phyloP scores from a whole-genome alignment of 805 yeast genomes.

The Teunomyces atbi region DNA sequence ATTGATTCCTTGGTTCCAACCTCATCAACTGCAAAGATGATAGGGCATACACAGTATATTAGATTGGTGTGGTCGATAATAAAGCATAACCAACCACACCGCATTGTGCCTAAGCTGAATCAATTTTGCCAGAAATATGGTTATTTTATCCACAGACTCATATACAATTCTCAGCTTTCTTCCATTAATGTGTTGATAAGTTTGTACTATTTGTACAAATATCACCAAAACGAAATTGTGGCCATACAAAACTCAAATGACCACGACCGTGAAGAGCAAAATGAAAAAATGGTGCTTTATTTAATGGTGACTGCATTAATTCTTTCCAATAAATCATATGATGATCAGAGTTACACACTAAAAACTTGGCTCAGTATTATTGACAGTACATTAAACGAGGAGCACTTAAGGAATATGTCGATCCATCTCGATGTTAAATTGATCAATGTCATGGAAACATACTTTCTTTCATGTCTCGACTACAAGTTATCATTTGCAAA shows the following conservation, averaged over 20 bases:
- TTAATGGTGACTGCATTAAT: conserved; percentile 24
- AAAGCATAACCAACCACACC: not conserved
- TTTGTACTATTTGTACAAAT: conserved; percentile 24
- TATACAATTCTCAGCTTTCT: conserved; percentile 21
- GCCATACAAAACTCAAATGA: not conserved
- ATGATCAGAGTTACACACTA: conserved; percentile 50
- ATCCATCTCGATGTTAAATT: conserved; percentile 12
- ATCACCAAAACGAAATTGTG: conserved; percentile 12
- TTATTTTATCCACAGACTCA: conserved; percentile 13
- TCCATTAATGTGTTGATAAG: conserved; percentile 22
- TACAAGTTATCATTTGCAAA: conserved; percentile 25
- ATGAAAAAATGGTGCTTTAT: conserved; percentile 18
- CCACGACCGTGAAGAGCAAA: conserved; percentile 8
- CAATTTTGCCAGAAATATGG: conserved; percentile 9
- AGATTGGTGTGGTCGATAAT: conserved; percentile 13
- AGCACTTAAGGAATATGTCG: not conserved
- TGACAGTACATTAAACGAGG: conserved; percentile 9
- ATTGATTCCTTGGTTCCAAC: not conserved
- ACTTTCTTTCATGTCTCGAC: conserved; percentile 25
- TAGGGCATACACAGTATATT: conserved; percentile 7
- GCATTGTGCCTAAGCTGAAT: not conserved
- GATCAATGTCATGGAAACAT: conserved; percentile 27
- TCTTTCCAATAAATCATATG: conserved; percentile 42
- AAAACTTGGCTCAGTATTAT: conserved; percentile 44
- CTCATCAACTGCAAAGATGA: not conserved